Base-by-base conservation (phyloP, 2,329 filamentous ascomycete genomes). In the Sporothrix brunneoviolacea region DNA sequence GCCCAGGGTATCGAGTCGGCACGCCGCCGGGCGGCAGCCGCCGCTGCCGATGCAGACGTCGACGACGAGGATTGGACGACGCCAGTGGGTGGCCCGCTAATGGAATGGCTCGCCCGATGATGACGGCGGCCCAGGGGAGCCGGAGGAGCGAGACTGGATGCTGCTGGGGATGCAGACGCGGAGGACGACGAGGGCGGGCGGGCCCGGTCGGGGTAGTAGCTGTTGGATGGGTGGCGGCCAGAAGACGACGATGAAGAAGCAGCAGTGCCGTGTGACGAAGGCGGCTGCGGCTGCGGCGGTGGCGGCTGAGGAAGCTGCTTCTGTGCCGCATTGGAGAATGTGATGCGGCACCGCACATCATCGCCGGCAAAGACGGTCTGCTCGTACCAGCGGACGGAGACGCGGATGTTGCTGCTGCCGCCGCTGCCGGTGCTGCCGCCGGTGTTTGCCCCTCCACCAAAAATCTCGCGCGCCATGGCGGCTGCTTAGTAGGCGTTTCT, bases 311-410 rank as follows among this genome's bases (percentile, higher is more conserved):
- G 19, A 35, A 12, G 44, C 52, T 45, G 27, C 30, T 40, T 57
- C 54, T 51, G 51, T 39, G 38, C 51, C 37, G 91, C 78, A 66
- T 98, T 98, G 70, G 86, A 91, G 72, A 98, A 98, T 45, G 88
- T 96, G 67, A 98, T 95, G 59, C 84, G 90, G 70, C 93, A 97
- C 71, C 91, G 88, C 63, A 97, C 80, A 64, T 95, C 86, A 74
- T 98, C 93, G 68, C 93, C 93, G 51, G 93, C 88, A 70, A 97
- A 98, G 61, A 98, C 88, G 55, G 88, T 91, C 67, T 91, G 84
- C 65, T 95, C 88, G 67, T 89, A 86, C 87, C 91, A 98, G 71
- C 85, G 84, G 68, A 98, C 88, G 67, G 91, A 95, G 69, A 96
- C 91, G 68, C 91, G 87, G 66, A 98, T 89, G 73, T 94, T 91